Conservation (phyloP, 176 grass and related monocot genomes). For the Phragmites australis region DNA sequence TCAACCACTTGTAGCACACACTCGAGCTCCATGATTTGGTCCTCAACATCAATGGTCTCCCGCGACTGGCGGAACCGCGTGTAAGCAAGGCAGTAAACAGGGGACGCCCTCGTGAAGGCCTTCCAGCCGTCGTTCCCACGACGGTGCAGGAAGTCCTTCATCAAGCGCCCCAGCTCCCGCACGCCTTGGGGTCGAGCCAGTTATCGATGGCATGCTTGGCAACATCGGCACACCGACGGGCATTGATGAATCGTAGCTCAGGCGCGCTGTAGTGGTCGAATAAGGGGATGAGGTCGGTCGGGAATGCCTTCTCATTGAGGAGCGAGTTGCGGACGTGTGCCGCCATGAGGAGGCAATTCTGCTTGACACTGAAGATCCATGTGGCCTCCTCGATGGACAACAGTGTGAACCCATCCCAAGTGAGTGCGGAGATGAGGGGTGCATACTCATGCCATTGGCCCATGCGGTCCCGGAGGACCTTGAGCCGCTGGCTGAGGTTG, state of each 20-base stretch:
- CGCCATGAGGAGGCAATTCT: conserved; percentile 72
- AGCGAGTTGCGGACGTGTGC: conserved; percentile 72
- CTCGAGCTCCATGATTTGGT: conserved; percentile 49
- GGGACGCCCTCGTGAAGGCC: conserved; percentile 47
- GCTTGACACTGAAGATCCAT: conserved; percentile 68
- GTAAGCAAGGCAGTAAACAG: conserved; percentile 81
- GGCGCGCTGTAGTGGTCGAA: conserved; percentile 70
- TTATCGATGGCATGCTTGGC: conserved; percentile 40
- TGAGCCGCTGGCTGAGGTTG: conserved; percentile 51
- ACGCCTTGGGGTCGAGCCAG: conserved; percentile 54
- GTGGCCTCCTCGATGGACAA: conserved; percentile 83
- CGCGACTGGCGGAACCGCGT: conserved; percentile 61
- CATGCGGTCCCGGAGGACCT: conserved; percentile 69
- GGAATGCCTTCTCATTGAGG: conserved; percentile 30
- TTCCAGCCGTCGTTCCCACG: conserved; percentile 59
- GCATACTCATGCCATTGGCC: conserved; percentile 83
- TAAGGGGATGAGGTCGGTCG: conserved; percentile 50
- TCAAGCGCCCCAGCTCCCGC: conserved; percentile 59
- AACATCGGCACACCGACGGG: conserved; percentile 52
- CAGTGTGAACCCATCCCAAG: conserved; percentile 68
- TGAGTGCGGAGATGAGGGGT: conserved; percentile 64
- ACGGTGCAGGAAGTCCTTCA: conserved; percentile 70
- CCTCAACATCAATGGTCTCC: conserved; percentile 43
- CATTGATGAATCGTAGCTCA: conserved; percentile 71
- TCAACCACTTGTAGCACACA: conserved; percentile 56